Base-by-base conservation (phyloP, 2,329 filamentous ascomycete species). In the Stachybotrys elegans region DNA sequence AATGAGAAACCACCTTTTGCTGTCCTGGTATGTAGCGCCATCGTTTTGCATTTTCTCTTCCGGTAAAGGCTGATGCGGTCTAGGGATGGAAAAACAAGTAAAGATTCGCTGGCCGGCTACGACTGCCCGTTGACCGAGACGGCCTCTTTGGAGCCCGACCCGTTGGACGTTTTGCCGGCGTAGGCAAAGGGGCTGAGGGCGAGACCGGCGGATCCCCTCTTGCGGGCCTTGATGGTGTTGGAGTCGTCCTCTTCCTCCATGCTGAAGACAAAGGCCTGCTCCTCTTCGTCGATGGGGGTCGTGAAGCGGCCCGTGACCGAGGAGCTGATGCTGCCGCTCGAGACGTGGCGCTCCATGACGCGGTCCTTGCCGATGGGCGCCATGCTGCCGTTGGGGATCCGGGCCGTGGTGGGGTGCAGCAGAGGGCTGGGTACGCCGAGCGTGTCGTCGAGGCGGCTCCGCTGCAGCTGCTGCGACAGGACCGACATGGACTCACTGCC, bases 241-340 rank as follows among this genome's bases (percentile, higher is more conserved):
- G 72, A 65, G 23, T 81, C 78, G 19, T 78, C 76, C 21, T 79
- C 77, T 44, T 81, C 78, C 51, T 84, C 80, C 79, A 84, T 83
- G 55, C 69, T 78, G 57, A 84, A 84, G 13, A 84, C 76, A 51
- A 83, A 82, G 21, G 78, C 74, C 4, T 76, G 70, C 44, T 83
- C 78, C 52, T 84, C 80, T 56, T 83, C 80, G 47, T 83, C 79
- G 48, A 84, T 83, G 4, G 79, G 79, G 1, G 78, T 83, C 2
- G 79, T 79, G 57, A 81, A 82, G 14, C 80, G 69, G 17, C 76
- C 77, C 31, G 71, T 77, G 31, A 67, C 65, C 17, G 65, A 72
- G 39, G 76, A 78, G 51, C 74, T 70, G 52, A 80, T 73, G 51
- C 78, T 81, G 22, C 73, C 73, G 44, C 72, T 79, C 53, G 78